A percentile compares a stretch with the other conserved stretches of the same genome.
Evolutionary conservation across 208 protist species (phyloP).

Genomic region (Leishmania aethiopica): DNA sequence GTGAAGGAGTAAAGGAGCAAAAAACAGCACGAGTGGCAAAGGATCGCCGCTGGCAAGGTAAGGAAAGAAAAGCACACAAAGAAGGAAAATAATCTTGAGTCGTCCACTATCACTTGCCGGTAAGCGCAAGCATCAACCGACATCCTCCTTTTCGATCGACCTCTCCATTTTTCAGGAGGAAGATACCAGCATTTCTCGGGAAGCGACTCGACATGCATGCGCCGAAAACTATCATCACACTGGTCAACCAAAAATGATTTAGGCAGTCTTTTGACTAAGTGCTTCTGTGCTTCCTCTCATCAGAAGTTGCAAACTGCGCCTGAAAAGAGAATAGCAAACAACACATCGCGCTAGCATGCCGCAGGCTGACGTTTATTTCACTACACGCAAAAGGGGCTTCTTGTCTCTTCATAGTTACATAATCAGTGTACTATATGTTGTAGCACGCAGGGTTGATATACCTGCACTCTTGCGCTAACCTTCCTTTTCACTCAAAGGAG

Average conservation of each 20-base stretch:
- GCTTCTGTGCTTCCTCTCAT: neutral
- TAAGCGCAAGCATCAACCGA: neutral
- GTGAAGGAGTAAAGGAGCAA: neutral
- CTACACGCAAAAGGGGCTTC: neutral
- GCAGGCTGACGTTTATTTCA: neutral
- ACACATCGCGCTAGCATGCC: neutral
- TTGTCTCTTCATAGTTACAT: conserved; percentile 4
- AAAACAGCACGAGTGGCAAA: neutral
- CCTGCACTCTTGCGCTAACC: neutral
- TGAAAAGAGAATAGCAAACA: neutral
- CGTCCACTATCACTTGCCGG: neutral
- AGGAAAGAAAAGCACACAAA: neutral
- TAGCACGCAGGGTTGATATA: neutral
- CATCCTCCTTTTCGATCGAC: neutral
- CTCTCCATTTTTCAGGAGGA: neutral
- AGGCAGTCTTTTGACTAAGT: neutral
- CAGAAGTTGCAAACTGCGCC: neutral
- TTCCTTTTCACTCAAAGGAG: neutral
- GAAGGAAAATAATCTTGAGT: neutral
- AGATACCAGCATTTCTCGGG: neutral
- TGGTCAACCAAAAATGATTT: neutral
- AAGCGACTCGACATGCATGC: neutral
- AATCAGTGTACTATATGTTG: neutral
- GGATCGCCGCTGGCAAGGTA: neutral
- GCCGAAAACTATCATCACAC: neutral